Percentiles rank a stretch among this genome's conserved stretches.
Conservation (phyloP, 345 rosid species). For the Sisymbrium altissimum region DNA sequence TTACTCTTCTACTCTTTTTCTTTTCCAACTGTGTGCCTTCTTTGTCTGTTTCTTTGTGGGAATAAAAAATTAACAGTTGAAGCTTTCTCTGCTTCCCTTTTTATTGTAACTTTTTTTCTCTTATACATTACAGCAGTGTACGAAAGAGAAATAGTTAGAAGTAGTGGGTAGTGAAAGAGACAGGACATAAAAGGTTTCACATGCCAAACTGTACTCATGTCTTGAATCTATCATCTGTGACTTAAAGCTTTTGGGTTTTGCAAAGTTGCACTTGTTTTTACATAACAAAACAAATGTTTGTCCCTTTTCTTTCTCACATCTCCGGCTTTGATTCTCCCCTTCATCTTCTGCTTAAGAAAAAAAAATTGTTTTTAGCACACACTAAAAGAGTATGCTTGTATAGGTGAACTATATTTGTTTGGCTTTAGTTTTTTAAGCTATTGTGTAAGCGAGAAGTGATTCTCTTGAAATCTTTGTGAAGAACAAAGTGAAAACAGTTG, state of each 20-base stretch:
- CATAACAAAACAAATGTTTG: background rate
- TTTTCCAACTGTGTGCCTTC: background rate
- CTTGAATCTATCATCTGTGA: conserved; percentile 18
- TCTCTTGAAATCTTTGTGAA: background rate
- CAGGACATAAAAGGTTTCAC: conserved; percentile 30
- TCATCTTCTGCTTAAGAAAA: background rate
- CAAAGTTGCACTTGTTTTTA: conserved; percentile 18
- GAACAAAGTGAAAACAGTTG: conserved; percentile 8
- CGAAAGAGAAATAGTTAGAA: conserved; percentile 20
- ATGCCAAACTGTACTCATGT: conserved; percentile 24
- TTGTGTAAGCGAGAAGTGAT: background rate
- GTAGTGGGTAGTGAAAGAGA: conserved; percentile 33
- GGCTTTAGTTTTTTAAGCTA: background rate
- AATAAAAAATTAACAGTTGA: conserved; percentile 13
- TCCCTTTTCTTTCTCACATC: background rate
- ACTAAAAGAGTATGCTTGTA: background rate
- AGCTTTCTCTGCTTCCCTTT: background rate
- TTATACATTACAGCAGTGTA: background rate
- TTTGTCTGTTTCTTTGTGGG: conserved; percentile 1
- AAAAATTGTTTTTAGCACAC: background rate
- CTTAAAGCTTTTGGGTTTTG: background rate
- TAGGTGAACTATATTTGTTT: background rate
- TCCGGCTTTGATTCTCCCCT: background rate
- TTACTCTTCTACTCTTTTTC: background rate
- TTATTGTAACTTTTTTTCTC: background rate